A percentile compares a stretch with the other conserved stretches of the same genome.
phyloP scores from a whole-genome alignment of 2,329 filamentous ascomycete genomes.

The Orbilia quercus region DNA sequence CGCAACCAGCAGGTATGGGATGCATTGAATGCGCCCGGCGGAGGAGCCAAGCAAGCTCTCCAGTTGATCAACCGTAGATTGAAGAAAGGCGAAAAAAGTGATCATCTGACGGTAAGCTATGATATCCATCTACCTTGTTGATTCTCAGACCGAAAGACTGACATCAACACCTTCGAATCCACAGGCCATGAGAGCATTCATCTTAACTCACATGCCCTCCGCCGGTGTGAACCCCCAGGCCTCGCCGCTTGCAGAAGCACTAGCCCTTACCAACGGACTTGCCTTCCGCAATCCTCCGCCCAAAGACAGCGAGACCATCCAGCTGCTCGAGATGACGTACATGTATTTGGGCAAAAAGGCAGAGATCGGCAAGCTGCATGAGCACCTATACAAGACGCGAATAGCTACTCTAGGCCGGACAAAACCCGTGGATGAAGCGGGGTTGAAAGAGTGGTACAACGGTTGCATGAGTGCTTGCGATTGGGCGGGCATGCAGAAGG shows the following conservation, averaged over 20 bases:
- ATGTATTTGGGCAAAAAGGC: constrained; percentile 41
- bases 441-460: constrained; percentile 54
- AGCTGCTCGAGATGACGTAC: constrained; percentile 51
- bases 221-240: constrained; percentile 24
- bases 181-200: constrained; percentile 59
- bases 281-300: constrained; percentile 47
- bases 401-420: constrained; percentile 48
- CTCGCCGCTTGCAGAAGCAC: constrained; percentile 56
- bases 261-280: constrained; percentile 37
- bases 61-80: constrained; percentile 60
- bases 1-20: constrained; percentile 61
- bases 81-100: constrained; percentile 61
- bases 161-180: background rate
- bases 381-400: constrained; percentile 48
- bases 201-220: constrained; percentile 57
- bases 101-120: constrained; percentile 59
- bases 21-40: constrained; percentile 58
- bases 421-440: constrained; percentile 38
- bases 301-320: constrained; percentile 50
- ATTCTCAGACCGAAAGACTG: background rate
- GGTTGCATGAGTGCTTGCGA: constrained; percentile 54
- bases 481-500: constrained; percentile 55
- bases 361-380: constrained; percentile 51
- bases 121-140: background rate
- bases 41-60: constrained; percentile 60